Evolutionary conservation across 768 basidiomycete species (phyloP), one percentile per base, ranked within the genome.

Genomic region (Suillus subluteus): DNA sequence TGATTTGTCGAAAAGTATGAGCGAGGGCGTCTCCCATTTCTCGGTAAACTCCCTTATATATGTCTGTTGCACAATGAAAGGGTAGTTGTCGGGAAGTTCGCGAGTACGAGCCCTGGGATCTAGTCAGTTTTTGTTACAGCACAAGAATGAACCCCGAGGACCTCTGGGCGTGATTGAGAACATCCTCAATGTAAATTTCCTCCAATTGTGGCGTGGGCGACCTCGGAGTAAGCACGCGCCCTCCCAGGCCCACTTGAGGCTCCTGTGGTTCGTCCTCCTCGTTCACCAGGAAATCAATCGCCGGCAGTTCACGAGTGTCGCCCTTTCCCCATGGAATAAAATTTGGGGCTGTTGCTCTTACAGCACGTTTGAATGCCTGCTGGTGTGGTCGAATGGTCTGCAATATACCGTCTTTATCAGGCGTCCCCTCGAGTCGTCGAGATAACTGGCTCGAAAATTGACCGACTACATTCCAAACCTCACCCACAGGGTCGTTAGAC

Each of bases 51-150:
- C 65, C 3, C 70, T 63, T 62, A 92, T 88, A 66, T 84, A 88
- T 0, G 74, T 71, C 12, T 80, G 74, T 58, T 87, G 85, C 0
- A 92, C 87, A 0, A 87, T 78, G 66, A 88, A 91, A 0, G 91
- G 90, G 66, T 86, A 89, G 66, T 84, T 83, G 16, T 85, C 88
- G 0, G 90, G 91, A 0, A 92, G 82, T 70, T 92, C 91, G 1
- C 92, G 85, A 1, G 90, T 88, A 4, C 88, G 83, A 1, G 91
- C 86, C 26, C 92, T 93, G 65, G 11, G 18, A 61, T 15, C 48
- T 40, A 62, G 50, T 18, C 35, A 62, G 38, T 41, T 44, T 15
- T 63, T 9, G 9, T 30, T 37, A 16, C 4, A 23, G 66, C n/a
- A 44, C 32, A 8, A 16, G 32, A 41, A 23, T 15, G 41, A 35